A percentile compares a stretch with the other conserved stretches of the same genome.
These are phyloP conservation scores for Cladosporium halotolerans DNA, from an alignment of 2,329 filamentous ascomycete species.

Conservation along the genomic window DNA sequence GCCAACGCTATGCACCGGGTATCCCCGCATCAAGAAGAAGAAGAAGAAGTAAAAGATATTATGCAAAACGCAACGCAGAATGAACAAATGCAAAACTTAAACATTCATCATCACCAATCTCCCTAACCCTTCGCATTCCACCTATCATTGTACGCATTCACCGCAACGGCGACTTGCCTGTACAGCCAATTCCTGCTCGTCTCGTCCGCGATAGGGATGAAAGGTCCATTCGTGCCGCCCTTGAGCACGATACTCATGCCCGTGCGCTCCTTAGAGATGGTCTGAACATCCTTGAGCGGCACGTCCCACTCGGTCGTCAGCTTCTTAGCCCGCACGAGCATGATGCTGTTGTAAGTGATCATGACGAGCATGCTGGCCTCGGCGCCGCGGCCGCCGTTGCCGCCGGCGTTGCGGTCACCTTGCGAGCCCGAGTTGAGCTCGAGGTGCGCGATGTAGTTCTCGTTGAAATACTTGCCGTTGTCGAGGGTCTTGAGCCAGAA, in stretches of 20 bases:
- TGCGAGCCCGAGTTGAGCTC: constrained; percentile 64
- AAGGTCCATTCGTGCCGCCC: constrained; percentile 87
- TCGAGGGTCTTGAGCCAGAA: constrained; percentile 99
- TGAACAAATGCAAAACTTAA: neutral
- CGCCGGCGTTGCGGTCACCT: constrained; percentile 47
- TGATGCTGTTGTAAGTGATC: constrained; percentile 60
- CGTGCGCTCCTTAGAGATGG: constrained; percentile 92
- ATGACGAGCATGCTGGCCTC: constrained; percentile 61
- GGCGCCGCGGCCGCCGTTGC: constrained; percentile 15
- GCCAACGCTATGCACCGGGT: constrained; percentile 9
- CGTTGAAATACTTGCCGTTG: constrained; percentile 95
- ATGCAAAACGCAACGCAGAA: neutral
- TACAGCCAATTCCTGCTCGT: constrained; percentile 63
- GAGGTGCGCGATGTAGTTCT: constrained; percentile 92
- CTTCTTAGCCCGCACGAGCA: constrained; percentile 81
- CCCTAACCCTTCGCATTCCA: constrained; percentile 53
- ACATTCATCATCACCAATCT: neutral
- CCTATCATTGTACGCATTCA: constrained; percentile 62
- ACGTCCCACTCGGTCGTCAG: constrained; percentile 94
- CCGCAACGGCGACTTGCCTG: constrained; percentile 58
- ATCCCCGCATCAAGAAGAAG: constrained; percentile 1
- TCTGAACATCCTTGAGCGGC: constrained; percentile 90
- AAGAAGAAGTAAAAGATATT: neutral
- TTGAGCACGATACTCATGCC: constrained; percentile 84
- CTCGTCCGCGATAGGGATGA: constrained; percentile 89